Evolutionary conservation across 2,329 filamentous ascomycete species (phyloP).

Genomic region (Cadophora sp.): DNA sequence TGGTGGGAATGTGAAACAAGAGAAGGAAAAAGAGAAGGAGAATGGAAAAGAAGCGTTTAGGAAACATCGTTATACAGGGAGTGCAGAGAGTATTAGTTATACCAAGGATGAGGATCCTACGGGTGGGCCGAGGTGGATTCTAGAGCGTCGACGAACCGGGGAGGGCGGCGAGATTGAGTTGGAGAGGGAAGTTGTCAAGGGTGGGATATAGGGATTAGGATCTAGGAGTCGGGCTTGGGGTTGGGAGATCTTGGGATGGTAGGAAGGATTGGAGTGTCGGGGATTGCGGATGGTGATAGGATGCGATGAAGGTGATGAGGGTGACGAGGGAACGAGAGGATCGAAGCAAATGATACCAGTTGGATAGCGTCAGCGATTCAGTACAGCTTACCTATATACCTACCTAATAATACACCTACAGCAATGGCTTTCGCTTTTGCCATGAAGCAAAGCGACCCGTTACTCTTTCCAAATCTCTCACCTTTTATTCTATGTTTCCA

Average conservation of each 20-base stretch:
- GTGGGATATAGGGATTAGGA: slow-evolving; percentile 39
- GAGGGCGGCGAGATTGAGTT: slow-evolving; percentile 70
- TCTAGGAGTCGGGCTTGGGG: not conserved
- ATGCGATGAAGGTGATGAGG: not conserved
- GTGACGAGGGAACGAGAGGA: not conserved
- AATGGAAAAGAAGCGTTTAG: slow-evolving; percentile 35
- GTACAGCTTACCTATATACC: not conserved
- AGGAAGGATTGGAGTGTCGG: not conserved
- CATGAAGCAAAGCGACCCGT: not conserved
- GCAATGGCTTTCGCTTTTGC: not conserved
- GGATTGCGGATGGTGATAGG: not conserved
- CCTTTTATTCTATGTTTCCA: too few relatives aligned
- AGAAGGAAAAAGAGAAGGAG: slow-evolving; percentile 19
- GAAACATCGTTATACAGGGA: slow-evolving; percentile 59
- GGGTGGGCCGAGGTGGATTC: slow-evolving; percentile 66
- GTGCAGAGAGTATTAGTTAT: slow-evolving; percentile 74
- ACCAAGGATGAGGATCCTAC: slow-evolving; percentile 65
- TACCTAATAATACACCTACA: not conserved
- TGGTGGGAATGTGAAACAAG: slow-evolving; percentile 18
- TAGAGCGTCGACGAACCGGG: slow-evolving; percentile 70
- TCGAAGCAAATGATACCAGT: slow-evolving; percentile 6
- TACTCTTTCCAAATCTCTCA: not conserved
- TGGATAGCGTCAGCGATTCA: slow-evolving; percentile 8
- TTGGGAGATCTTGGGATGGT: not conserved
- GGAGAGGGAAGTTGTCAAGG: slow-evolving; percentile 68